Conservation (phyloP, 148 eudicot species). For the Nepenthes gracilis region DNA sequence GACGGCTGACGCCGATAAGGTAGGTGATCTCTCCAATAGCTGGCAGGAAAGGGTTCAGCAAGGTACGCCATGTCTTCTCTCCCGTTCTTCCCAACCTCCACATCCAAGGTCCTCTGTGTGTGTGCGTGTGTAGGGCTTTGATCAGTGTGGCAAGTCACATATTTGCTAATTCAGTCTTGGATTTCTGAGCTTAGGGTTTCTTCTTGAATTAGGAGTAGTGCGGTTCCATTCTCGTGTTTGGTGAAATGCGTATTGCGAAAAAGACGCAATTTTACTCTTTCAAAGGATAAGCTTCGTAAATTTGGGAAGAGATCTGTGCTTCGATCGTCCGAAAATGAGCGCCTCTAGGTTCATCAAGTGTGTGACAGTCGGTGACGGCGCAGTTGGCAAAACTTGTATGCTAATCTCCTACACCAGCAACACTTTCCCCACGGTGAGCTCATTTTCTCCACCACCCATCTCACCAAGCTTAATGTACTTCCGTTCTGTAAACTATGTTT, state of each 20-base stretch:
- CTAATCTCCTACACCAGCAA: constrained; percentile 27
- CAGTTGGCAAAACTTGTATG: constrained; percentile 29
- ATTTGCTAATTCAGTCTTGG: not conserved
- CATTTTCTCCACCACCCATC: not conserved
- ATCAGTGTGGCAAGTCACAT: not conserved
- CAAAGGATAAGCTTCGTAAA: too few relatives aligned
- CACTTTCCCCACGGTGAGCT: constrained; percentile 17
- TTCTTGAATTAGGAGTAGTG: too few relatives aligned
- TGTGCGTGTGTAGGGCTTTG: not conserved
- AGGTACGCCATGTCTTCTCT: constrained; percentile 4
- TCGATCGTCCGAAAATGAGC: constrained; percentile 8
- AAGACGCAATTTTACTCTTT: not conserved
- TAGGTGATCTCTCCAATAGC: not conserved
- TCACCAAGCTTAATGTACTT: not conserved
- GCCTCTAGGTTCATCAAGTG: constrained; percentile 27
- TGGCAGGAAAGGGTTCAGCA: constrained; percentile 2
- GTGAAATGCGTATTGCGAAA: not conserved
- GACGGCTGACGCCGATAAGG: constrained; percentile 1
- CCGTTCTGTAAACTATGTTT: too few relatives aligned
- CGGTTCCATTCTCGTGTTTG: too few relatives aligned
- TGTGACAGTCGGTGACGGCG: constrained; percentile 27
- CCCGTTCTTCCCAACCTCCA: constrained; percentile 1
- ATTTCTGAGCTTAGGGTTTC: too few relatives aligned
- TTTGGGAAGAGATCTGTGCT: constrained; percentile 8
- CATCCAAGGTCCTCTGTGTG: constrained; percentile 1